Percentiles rank a stretch among this genome's conserved stretches.
phyloP scores from a whole-genome alignment of 768 basidiomycete species.

The Suillus bovinus region DNA sequence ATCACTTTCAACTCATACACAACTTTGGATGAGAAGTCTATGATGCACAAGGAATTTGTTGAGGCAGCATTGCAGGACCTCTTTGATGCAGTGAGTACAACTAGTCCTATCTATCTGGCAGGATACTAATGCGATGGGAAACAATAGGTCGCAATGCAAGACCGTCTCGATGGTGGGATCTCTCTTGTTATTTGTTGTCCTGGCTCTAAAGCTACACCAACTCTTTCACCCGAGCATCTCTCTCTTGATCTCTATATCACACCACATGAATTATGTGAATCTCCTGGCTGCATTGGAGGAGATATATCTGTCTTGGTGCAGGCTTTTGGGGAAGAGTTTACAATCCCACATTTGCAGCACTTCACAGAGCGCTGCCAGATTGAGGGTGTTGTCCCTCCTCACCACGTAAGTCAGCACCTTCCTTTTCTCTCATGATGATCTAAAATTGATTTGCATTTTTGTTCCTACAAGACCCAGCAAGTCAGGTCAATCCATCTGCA shows the following conservation, averaged over 20 bases:
- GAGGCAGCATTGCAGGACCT: constrained; percentile 8
- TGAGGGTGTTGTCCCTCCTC: neutral
- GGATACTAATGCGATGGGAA: neutral
- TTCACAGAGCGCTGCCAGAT: constrained; percentile 6
- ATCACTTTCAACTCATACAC: too few species aligned
- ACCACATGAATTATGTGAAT: neutral
- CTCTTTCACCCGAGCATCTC: constrained; percentile 6
- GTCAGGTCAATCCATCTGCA: neutral
- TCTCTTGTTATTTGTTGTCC: constrained; percentile 9
- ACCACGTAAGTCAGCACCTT: neutral
- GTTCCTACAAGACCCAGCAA: neutral
- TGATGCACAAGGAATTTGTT: neutral
- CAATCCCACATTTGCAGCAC: constrained; percentile 2
- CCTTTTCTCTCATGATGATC: neutral
- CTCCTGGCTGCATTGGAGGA: constrained; percentile 1
- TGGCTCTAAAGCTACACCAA: neutral
- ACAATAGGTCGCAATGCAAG: constrained; percentile 13
- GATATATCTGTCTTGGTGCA: constrained; percentile 11
- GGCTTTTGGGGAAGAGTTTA: constrained; percentile 12
- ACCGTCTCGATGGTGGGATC: constrained; percentile 14
- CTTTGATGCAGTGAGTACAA: constrained; percentile 12
- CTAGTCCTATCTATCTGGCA: neutral
- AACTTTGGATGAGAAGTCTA: neutral
- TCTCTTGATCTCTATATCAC: constrained; percentile 13
- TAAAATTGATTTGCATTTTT: neutral